phyloP scores from a whole-genome alignment of 495 filamentous ascomycete species.

The Hypoxylon fuscum region DNA sequence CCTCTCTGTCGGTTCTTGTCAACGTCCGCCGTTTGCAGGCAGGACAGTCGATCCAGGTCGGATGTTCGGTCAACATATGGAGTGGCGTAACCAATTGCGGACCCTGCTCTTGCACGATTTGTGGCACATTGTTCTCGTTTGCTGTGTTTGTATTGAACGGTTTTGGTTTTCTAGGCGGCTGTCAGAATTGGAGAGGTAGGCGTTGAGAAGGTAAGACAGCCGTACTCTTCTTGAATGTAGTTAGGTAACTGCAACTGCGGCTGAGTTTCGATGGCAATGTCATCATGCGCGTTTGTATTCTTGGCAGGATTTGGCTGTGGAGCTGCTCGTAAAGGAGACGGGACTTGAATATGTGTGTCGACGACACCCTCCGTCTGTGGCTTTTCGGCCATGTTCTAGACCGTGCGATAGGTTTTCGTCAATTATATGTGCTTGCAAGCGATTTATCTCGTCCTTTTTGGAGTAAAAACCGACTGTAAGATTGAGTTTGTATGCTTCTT shows the following conservation, averaged over 20 bases:
- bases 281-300: not conserved
- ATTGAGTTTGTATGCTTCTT: too few species aligned
- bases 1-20: conserved; percentile 33
- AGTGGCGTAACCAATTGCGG: conserved; percentile 41
- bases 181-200: not conserved
- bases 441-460: too few species aligned
- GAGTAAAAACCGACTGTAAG: too few species aligned
- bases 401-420: too few species aligned
- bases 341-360: too few species aligned
- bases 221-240: conserved; percentile 23
- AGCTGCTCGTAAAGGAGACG: too few species aligned
- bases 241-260: not conserved
- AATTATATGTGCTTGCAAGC: too few species aligned
- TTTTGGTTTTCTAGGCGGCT: not conserved
- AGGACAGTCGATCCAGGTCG: conserved; percentile 47
- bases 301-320: too few species aligned
- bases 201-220: not conserved
- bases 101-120: conserved; percentile 2
- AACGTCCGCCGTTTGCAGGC: conserved; percentile 40
- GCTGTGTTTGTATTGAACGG: not conserved
- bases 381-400: too few species aligned
- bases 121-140: not conserved
- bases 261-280: not conserved
- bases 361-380: too few species aligned
- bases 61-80: conserved; percentile 25